Percentiles rank a stretch among this genome's conserved stretches.
These are phyloP conservation scores for Lyophyllum shimeji DNA, from an alignment of 768 basidiomycete species.

Conservation along the genomic window DNA sequence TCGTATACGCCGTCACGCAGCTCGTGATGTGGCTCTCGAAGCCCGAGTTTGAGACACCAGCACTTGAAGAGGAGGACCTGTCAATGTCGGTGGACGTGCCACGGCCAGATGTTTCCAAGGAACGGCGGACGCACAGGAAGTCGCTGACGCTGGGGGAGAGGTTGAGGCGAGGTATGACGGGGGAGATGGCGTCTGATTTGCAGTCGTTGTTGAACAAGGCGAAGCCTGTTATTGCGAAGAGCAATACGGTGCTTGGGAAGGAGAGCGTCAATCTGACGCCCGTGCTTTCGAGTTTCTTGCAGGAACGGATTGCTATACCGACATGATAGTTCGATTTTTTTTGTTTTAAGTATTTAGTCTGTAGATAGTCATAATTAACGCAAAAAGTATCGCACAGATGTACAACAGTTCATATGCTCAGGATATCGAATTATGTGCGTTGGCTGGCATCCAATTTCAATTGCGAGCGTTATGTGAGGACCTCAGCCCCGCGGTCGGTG, in stretches of 20 bases:
- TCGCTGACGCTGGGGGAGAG: constrained; percentile 61
- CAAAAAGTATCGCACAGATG: background rate
- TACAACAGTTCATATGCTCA: background rate
- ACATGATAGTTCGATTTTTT: constrained; percentile 1
- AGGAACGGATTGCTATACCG: constrained; percentile 49
- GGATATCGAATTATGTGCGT: background rate
- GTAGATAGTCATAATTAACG: background rate
- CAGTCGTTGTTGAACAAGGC: constrained; percentile 65
- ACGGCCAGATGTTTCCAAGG: constrained; percentile 22
- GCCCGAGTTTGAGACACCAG: constrained; percentile 57
- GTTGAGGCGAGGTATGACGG: constrained; percentile 73
- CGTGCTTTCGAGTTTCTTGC: constrained; percentile 63
- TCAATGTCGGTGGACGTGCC: constrained; percentile 38
- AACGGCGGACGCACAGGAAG: constrained; percentile 41
- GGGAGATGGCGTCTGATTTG: constrained; percentile 75
- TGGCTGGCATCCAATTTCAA: background rate
- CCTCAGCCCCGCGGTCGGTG: constrained; percentile 73
- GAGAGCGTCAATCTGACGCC: constrained; percentile 54
- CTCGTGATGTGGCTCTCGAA: constrained; percentile 77
- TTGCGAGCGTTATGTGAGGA: constrained; percentile 54
- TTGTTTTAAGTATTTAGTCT: background rate
- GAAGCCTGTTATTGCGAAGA: constrained; percentile 62
- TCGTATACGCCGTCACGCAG: constrained; percentile 74
- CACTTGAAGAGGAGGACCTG: constrained; percentile 39
- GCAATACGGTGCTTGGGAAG: constrained; percentile 46